Evolutionary conservation across 352 stramenopile species (phyloP).

Genomic region (Phytophthora palmivora): DNA sequence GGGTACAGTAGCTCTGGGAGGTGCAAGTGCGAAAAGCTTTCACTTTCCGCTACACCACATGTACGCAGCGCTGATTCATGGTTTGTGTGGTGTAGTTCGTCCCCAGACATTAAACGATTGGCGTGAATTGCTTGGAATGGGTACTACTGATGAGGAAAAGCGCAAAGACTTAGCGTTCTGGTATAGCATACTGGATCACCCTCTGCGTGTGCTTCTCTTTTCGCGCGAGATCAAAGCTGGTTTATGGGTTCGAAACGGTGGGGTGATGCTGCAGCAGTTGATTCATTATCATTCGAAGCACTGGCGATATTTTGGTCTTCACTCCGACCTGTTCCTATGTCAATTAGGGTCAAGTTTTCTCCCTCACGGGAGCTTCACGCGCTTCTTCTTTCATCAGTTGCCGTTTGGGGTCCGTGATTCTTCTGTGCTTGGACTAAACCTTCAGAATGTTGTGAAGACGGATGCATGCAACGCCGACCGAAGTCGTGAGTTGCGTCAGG

Average conservation of each 20-base stretch:
- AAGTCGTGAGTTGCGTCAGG: conserved; percentile 43
- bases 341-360: conserved; percentile 65
- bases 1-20: conserved; percentile 25
- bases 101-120: conserved; percentile 54
- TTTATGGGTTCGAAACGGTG: conserved; percentile 81
- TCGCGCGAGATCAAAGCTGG: conserved; percentile 77
- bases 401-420: conserved; percentile 41
- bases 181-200: conserved; percentile 53
- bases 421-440: conserved; percentile 27
- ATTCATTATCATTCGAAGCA: conserved; percentile 86
- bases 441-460: neutral
- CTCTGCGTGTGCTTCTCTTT: conserved; percentile 69
- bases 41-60: conserved; percentile 85
- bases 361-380: conserved; percentile 57
- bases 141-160: conserved; percentile 15
- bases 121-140: conserved; percentile 48
- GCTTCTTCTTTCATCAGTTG: conserved; percentile 67
- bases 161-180: conserved; percentile 52
- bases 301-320: conserved; percentile 79
- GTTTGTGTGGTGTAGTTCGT: conserved; percentile 48
- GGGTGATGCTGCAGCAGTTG: conserved; percentile 83
- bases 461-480: conserved; percentile 26
- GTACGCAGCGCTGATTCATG: conserved; percentile 65
- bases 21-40: conserved; percentile 65
- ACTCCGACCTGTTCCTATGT: conserved; percentile 75